phyloP scores from a whole-genome alignment of 257 asterid species.

The Solanum peruvianum region DNA sequence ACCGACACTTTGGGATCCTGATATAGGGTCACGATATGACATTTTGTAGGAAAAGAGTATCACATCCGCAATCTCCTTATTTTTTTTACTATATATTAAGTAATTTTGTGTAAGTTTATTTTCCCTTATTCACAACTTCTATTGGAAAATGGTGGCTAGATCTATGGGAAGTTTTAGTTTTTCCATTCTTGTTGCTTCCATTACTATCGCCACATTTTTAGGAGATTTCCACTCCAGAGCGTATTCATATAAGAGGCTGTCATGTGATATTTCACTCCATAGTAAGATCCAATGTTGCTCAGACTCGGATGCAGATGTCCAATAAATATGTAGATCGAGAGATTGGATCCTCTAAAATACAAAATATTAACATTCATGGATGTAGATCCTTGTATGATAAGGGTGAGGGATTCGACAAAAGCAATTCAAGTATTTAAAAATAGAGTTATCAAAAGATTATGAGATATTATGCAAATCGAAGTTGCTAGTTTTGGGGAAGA shows the following conservation, averaged over 20 bases:
- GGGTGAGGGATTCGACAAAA: too few relatives aligned
- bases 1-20: background rate
- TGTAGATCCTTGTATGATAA: too few relatives aligned
- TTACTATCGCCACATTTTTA: background rate
- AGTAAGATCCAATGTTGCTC: background rate
- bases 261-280: background rate
- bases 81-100: background rate
- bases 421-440: too few relatives aligned
- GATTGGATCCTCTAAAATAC: too few relatives aligned
- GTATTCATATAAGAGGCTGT: background rate
- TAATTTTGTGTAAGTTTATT: too few relatives aligned
- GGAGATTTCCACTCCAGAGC: background rate
- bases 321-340: too few relatives aligned
- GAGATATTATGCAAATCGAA: too few relatives aligned
- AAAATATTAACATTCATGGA: too few relatives aligned
- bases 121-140: too few relatives aligned
- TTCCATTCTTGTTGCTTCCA: background rate
- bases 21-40: background rate
- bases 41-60: background rate
- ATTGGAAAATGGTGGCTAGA: background rate
- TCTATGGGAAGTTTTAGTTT: background rate
- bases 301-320: background rate
- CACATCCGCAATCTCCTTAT: background rate
- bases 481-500: too few relatives aligned
- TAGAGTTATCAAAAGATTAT: too few relatives aligned